Evolutionary conservation across 2,329 filamentous ascomycete genomes (phyloP), one percentile per base, ranked within the genome.

Genomic region (Pseudomassariella vexata): DNA sequence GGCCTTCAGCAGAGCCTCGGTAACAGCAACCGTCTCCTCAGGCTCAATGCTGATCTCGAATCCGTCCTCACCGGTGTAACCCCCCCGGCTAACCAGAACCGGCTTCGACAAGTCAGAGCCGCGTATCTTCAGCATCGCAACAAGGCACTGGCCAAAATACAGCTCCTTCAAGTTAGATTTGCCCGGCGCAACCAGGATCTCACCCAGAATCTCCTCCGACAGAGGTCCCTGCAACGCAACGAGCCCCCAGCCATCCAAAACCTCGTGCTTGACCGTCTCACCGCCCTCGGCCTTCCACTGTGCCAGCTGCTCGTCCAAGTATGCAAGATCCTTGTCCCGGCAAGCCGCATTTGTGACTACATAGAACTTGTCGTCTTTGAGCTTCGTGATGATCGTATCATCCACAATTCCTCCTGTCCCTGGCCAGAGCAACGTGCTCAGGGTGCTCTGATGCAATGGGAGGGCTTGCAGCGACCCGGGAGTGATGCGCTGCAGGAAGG

Each of bases 31-130:
- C 7, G 81, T 78, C 47, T 80, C 73, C 16, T 70, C 69, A 0
- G 76, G 71, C 1, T 82, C 77, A 48, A 95, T 84, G 24, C 85
- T 92, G 51, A 98, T 86, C 65, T 98, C 92, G 62, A 98, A 98
- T 24, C 92, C 92, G 58, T 98, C 92, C 66, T 98, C 92, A 38
- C 92, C 92, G 0, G 92, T 98, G 67, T 98, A 98, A 5, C 92
- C 92, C 28, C 84, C 92, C 39, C 92, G 79, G 54, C 81, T 89
- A 52, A 95, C 79, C 30, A 95, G 72, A 28, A 92, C 50, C 54
- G 44, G 69, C 59, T 39, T 69, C 49, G 39, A 68, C 47, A 53
- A 37, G 34, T 52, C 46, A 62, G 62, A 71, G 26, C 71, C 73
- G 22, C 68, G 61, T 9, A 85, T 65, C 40, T 70, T 74, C 32